A percentile compares a stretch with the other conserved stretches of the same genome.
Evolutionary conservation across 2,329 filamentous ascomycete genomes (phyloP).

Genomic region (Trichoderma atroviride): DNA sequence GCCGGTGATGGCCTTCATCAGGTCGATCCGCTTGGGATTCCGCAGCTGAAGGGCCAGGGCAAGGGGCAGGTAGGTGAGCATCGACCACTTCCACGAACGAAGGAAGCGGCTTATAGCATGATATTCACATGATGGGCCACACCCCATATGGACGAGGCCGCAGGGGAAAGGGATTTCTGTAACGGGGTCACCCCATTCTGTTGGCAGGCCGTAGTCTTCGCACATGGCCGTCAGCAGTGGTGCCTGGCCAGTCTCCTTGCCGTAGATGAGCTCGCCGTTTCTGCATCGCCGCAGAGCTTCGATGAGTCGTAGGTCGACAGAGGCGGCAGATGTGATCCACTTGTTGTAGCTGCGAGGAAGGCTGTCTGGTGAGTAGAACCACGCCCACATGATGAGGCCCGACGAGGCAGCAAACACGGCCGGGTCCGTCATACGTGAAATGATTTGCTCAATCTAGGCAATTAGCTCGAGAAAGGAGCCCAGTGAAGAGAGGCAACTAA

Average conservation of each 20-base stretch:
- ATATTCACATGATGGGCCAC: conserved; percentile 71
- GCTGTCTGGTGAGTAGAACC: conserved; percentile 74
- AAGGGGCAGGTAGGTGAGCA: conserved; percentile 75
- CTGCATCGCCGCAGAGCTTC: conserved; percentile 70
- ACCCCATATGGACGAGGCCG: conserved; percentile 81
- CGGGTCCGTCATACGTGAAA: conserved; percentile 58
- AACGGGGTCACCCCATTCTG: conserved; percentile 72
- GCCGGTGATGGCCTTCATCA: conserved; percentile 59
- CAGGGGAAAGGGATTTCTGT: conserved; percentile 75
- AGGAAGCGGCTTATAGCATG: conserved; percentile 71
- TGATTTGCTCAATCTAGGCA: conserved; percentile 38
- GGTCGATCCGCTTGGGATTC: conserved; percentile 48
- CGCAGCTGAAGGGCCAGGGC: conserved; percentile 66
- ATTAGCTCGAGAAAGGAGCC: conserved; percentile 24
- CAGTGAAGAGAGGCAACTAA: conserved; percentile 35
- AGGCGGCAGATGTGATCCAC: conserved; percentile 79
- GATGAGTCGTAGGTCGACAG: conserved; percentile 74
- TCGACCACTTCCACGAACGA: conserved; percentile 72
- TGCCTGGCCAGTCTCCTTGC: conserved; percentile 70
- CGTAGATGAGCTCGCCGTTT: conserved; percentile 68
- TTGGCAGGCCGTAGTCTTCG: conserved; percentile 67
- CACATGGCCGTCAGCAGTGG: conserved; percentile 72
- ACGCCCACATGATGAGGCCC: conserved; percentile 84
- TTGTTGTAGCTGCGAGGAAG: conserved; percentile 75
- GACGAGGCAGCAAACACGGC: conserved; percentile 71